phyloP scores from a whole-genome alignment of 2,329 filamentous ascomycete species.

The Trematosphaeria pertusa region DNA sequence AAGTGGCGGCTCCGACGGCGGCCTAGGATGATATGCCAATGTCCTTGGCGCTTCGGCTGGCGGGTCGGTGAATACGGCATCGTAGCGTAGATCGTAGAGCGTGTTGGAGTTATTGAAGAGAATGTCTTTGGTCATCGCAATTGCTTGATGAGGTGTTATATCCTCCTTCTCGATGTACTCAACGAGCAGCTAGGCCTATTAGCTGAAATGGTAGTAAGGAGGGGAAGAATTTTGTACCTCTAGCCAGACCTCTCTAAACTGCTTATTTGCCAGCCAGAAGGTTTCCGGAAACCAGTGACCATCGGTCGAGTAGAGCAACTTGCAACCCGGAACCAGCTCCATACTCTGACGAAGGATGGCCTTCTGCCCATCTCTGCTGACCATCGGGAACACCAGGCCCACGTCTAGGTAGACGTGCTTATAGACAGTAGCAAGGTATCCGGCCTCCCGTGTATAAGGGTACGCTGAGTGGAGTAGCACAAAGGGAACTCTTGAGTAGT shows the following conservation, averaged over 20 bases:
- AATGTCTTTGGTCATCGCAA: slow-evolving; percentile 69
- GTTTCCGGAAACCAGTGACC: slow-evolving; percentile 82
- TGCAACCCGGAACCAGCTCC: slow-evolving; percentile 76
- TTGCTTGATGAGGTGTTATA: slow-evolving; percentile 67
- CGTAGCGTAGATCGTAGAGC: slow-evolving; percentile 69
- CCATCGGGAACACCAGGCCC: slow-evolving; percentile 80
- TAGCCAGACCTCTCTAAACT: slow-evolving; percentile 74
- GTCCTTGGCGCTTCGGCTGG: slow-evolving; percentile 27
- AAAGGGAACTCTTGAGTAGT: slow-evolving; percentile 73
- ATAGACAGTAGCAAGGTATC: slow-evolving; percentile 79
- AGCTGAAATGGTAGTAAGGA: slow-evolving; percentile 4
- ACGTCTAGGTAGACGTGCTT: slow-evolving; percentile 83
- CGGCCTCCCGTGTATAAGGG: slow-evolving; percentile 78
- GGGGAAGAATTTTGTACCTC: slow-evolving; percentile 53
- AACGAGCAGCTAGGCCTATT: slow-evolving; percentile 61
- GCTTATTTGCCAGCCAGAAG: slow-evolving; percentile 73
- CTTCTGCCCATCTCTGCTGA: slow-evolving; percentile 79
- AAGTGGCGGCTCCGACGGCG: slow-evolving; percentile 21
- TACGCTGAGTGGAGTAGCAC: slow-evolving; percentile 83
- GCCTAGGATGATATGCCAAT: slow-evolving; percentile 32
- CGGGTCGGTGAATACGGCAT: slow-evolving; percentile 46
- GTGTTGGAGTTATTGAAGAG: slow-evolving; percentile 79
- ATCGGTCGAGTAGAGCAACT: slow-evolving; percentile 81
- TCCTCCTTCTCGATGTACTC: slow-evolving; percentile 72
- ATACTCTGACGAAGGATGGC: slow-evolving; percentile 73